Evolutionary conservation across 306 rosid species (phyloP), one percentile per base, ranked within the genome.

Genomic region (Leucaena leucocephala): DNA sequence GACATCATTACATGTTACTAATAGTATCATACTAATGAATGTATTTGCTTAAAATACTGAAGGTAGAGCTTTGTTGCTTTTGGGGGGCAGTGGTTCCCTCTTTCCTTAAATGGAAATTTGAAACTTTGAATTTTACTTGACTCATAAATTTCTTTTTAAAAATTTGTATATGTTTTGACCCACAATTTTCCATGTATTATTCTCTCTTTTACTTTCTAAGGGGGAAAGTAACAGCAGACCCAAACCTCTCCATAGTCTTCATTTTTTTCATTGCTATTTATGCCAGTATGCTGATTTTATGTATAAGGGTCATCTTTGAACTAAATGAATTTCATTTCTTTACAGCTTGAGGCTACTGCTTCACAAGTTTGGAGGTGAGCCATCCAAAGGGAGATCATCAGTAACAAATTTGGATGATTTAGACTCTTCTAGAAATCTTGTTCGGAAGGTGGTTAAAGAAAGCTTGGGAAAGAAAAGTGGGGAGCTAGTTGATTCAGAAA

Each of bases 291-390:
- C 27, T 38, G 39, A 12, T 46, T 69, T 45, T 22, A 13, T 72
- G 44, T 72, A 27, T 27, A 19, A 17, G 12, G 27, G 64, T 62
- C 38, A 61, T 48, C 12, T 57, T 80, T 8, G 43, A 63, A 78
- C 63, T 83, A 36, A 74, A 55, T n/a, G 12, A 64, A 65, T 85
- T 63, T 59, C 27, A 81, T 66, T 44, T 78, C 33, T 72, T 65
- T 86, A 80, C 90, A 95, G 99, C 82, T 87, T 93, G 86, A 95
- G 99, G 86, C 68, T 81, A 79, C 86, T 86, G 75, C 96, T 95
- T 87, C 94, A 87, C 74, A 87, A 91, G 68, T 68, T 77, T 74
- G 88, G 77, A 75, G 71, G 81, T 48, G 89, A 90, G 52, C 71
- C 90, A 73, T 76, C 78, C 0, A 85, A 83, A 82, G 88, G 84